Conservation (phyloP, 164 flowering plant species). For the Aristolochia californica region DNA sequence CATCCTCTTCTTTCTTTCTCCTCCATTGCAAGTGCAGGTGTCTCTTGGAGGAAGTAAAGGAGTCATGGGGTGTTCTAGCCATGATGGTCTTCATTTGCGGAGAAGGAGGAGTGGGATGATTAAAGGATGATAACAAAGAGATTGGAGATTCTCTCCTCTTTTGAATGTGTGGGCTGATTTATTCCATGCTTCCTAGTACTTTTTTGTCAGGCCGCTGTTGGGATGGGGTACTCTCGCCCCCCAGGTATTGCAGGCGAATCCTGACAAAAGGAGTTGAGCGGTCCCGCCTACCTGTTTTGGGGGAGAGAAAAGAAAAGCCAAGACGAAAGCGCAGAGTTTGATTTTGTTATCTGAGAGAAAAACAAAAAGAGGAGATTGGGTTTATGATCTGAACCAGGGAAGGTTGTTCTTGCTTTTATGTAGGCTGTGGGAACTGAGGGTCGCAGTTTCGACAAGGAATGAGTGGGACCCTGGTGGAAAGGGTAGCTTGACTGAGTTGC, state of each 20-base stretch:
- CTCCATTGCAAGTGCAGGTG: conserved; percentile 41
- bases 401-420: background rate
- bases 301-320: background rate
- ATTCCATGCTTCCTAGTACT: conserved; percentile 12
- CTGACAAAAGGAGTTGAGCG: conserved; percentile 10
- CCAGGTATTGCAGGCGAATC: conserved; percentile 2
- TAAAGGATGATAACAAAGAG: conserved; percentile 3
- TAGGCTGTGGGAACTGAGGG: background rate
- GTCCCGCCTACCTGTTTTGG: conserved; percentile 9
- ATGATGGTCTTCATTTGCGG: conserved; percentile 54
- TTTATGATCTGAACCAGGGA: too few relatives aligned
- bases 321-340: background rate
- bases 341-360: background rate
- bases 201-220: conserved; percentile 4
- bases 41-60: conserved; percentile 80
- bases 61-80: conserved; percentile 48
- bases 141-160: conserved; percentile 3
- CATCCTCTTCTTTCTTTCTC: conserved; percentile 38
- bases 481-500: conserved; percentile 3
- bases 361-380: background rate
- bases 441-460: background rate
- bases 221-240: background rate
- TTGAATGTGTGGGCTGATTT: conserved; percentile 10
- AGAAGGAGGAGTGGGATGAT: conserved; percentile 1
- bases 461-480: background rate